Evolutionary conservation across 2,329 filamentous ascomycete genomes (phyloP), one percentile per base, ranked within the genome.

Genomic region (Cordyceps sp.): DNA sequence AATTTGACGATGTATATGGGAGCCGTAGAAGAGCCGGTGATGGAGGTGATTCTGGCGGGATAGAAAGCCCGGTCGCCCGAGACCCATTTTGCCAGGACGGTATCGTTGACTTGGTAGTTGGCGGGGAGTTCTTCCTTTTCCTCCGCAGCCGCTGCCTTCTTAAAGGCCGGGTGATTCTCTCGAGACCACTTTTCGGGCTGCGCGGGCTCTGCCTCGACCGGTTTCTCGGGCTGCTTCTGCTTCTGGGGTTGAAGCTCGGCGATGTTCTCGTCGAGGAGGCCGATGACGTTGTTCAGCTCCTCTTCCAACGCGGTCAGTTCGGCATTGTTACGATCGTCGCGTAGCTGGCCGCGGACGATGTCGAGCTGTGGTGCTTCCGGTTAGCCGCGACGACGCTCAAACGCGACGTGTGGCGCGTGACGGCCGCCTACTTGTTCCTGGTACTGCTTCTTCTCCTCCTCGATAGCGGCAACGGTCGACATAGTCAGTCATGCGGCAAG

Each of bases 1-100:
- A 96, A 98, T 44, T 81, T 90, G 54, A 98, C 86, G 30, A 83
- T 79, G 53, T 94, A 98, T 40, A 94, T 82, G 23, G 86, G 88
- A 32, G 83, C 81, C 27, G 75, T 80, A n/a, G 78, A 77, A 8
- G 85, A 93, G 36, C 90, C 90, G 16, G 88, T 94, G 45, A 94
- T 86, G 32, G 81, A 86, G 32, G 84, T 88, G 54, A 98, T 93
- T 46, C 83, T 78, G 26, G 86, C 90, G 29, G 84, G 78, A 58
- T 96, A 96, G 58, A 86, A 94, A 17, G 71, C 70, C 48, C 81
- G 84, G 55, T 98, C 90, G 33, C 84, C 85, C 9, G 83, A 80
- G 29, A 79, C 61, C 83, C 86, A 98, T 56, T 88, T 86, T 29
- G 88, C 90, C 54, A 90, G 66, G 33, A 94, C 81, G 21, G 66